Evolutionary conservation across 768 basidiomycete genomes (phyloP), one percentile per base, ranked within the genome.

Genomic region (Rhodosporidiobolus sp.): DNA sequence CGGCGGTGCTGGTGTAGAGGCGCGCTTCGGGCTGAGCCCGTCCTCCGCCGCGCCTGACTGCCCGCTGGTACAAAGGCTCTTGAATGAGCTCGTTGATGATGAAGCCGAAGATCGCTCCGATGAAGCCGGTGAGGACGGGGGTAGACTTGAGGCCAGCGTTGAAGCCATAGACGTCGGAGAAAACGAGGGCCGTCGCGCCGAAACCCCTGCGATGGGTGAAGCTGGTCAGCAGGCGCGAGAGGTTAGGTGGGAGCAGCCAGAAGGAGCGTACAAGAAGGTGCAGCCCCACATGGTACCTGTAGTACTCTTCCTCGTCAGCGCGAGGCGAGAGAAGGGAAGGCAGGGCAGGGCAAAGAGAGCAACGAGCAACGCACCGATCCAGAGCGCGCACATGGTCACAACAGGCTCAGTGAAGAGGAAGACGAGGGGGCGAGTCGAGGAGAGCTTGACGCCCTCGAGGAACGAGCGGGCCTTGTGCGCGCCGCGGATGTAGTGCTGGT

Each of bases 21-120:
- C 77, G 48, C 17, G 73, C 76, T 60, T 78, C 75, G 17, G 77
- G 77, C 8, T 48, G 48, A 6, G 77, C 77, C 26, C 64, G 49
- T 1, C 77, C 77, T 19, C 67, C 61, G 9, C 77, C 77, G n/a
- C 43, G 43, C 20, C 11, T 16, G 26, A 78, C 46, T 9, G 77
- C 67, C 24, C 61, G 35, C n/a, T 53, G 70, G 63, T 76, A 76
- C 6, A 73, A 52, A 3, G 38, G 34, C 57, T 73, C 75, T 62
- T 76, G 75, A 9, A 72, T 61, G 6, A 45, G 56, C 43, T 66
- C 43, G 63, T 65, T 75, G 52, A 43, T 45, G 4, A 54, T 19
- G 65, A 52, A 63, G 4, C 63, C 74, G 52, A 75, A 28, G 11
- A 58, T 35, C 20, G 71, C 75, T 1, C 71, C 75, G 61, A 73